Evolutionary conservation across 2,329 filamentous ascomycete genomes (phyloP).

Genomic region (Colletotrichum sp.): DNA sequence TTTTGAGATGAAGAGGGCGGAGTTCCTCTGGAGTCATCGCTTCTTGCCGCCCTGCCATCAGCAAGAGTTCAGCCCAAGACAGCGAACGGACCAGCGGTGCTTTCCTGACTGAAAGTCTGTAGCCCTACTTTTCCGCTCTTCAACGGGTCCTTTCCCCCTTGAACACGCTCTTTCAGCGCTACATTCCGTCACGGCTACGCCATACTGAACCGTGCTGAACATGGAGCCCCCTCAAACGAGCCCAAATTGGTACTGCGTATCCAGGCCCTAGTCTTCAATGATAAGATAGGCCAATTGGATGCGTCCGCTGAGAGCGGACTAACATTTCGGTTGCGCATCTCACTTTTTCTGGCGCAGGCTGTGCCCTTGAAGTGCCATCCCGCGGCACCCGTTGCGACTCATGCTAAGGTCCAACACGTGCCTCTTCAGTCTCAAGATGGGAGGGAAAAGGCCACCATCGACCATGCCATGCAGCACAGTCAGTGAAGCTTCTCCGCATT

Average conservation of each 20-base stretch:
- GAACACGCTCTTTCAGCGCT: background rate
- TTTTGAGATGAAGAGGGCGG: background rate
- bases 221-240: background rate
- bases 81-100: background rate
- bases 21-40: background rate
- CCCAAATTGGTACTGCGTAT: background rate
- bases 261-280: background rate
- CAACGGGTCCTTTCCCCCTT: background rate
- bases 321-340: background rate
- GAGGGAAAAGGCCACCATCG: background rate
- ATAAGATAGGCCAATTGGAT: background rate
- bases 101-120: background rate
- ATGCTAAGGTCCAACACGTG: background rate
- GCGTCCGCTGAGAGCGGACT: background rate
- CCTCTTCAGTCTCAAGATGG: background rate
- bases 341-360: background rate
- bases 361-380: background rate
- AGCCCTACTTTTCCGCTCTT: background rate
- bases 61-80: background rate
- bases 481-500: background rate
- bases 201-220: background rate
- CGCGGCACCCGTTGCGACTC: background rate
- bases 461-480: background rate
- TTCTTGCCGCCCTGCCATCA: background rate
- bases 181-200: background rate